Evolutionary conservation across 108 stramenopile genomes (phyloP), one percentile per base, ranked within the genome.

Genomic region (Skeletonema potamos): DNA sequence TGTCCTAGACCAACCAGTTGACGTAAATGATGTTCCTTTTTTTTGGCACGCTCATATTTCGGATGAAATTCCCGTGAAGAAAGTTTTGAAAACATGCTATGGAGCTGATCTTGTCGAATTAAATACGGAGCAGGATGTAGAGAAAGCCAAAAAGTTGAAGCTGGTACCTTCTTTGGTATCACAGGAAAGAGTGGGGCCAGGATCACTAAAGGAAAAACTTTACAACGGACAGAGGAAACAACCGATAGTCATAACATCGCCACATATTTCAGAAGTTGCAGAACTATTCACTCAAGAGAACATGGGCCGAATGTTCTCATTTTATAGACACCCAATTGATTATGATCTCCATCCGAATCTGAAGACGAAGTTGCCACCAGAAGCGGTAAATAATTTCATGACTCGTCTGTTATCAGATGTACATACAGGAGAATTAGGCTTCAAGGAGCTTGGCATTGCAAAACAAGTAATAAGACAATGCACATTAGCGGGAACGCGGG

Each of bases 251-350:
- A 69, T 85, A 20, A 70, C 78, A 15, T 76, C 77, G 3, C 84
- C 84, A n/a, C 70, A 76, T 75, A 71, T 85, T 54, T 43, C 81
- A 20, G 81, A 82, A 36, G 78, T 54, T 2, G 66, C 77, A 6
- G 81, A 82, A 39, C 28, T 84, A 24, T 84, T 84, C 58, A 74
- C 58, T 9, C 76, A 73, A 27, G 77, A 85, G 27, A 54, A 85
- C 69, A 69, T 74, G 66, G 84, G 84, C 2, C 32, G 84, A 6
- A 73, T 68, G 71, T 73, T 82, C 56, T 48, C 56, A 26, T 73
- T 85, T 59, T 85, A 82, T 30, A 60, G 84, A 44, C 84, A 85
- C 60, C 84, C 84, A 15, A 58, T 82, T 15, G 84, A 85, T 65
- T 85, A 85, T 63, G 81, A 85, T 55, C 24, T 83, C 7, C 82